phyloP scores from a whole-genome alignment of 2,329 filamentous ascomycete species.

The Xylaria sp. region DNA sequence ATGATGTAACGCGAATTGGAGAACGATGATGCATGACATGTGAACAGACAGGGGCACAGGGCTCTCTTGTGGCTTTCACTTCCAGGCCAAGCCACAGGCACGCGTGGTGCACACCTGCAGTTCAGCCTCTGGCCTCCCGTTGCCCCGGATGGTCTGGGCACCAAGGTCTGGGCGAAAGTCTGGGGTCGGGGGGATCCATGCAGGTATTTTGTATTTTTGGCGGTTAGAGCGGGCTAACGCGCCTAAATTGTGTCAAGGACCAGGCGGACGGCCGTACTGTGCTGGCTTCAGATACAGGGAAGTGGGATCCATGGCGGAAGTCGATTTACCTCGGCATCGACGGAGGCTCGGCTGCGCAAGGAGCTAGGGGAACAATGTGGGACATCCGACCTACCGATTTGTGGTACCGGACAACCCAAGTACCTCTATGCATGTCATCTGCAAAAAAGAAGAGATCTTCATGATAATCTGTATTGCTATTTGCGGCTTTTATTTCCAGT shows the following conservation, averaged over 20 bases:
- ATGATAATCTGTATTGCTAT: background rate
- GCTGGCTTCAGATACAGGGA: background rate
- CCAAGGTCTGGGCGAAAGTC: slow-evolving; percentile 7
- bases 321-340: slow-evolving; percentile 46
- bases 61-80: slow-evolving; percentile 5
- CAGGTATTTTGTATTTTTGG: slow-evolving; percentile 12
- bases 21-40: slow-evolving; percentile 26
- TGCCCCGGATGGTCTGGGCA: slow-evolving; percentile 30
- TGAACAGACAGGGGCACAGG: slow-evolving; percentile 22
- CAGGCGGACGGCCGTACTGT: slow-evolving; percentile 1
- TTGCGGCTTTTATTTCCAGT: background rate
- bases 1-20: background rate
- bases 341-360: slow-evolving; percentile 17
- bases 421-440: slow-evolving; percentile 2
- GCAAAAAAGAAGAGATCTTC: background rate
- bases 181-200: background rate
- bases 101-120: background rate
- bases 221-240: slow-evolving; percentile 31
- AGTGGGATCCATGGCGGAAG: background rate
- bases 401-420: slow-evolving; percentile 1
- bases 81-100: slow-evolving; percentile 28
- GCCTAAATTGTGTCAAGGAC: slow-evolving; percentile 24
- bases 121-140: slow-evolving; percentile 12
- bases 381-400: slow-evolving; percentile 24
- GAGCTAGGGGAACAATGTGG: background rate